Conservation (phyloP, 2,329 filamentous ascomycete genomes). For the Coniochaeta sp. region DNA sequence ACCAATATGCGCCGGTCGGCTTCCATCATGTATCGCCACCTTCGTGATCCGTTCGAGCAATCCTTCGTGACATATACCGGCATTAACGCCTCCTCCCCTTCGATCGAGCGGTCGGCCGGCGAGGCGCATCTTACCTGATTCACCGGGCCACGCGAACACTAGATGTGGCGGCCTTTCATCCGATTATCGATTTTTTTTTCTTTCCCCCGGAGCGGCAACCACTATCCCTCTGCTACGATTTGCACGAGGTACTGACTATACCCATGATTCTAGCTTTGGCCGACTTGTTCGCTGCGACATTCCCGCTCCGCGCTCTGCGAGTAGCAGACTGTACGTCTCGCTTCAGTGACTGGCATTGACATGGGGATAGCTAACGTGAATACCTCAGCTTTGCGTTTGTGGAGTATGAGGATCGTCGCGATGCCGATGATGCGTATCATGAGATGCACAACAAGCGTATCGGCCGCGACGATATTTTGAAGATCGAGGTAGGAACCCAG, state of each 20-base stretch:
- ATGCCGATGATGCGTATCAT: slow-evolving; percentile 97
- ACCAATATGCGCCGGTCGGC: slow-evolving; percentile 12
- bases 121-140: slow-evolving; percentile 21
- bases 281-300: slow-evolving; percentile 98
- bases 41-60: slow-evolving; percentile 21
- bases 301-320: slow-evolving; percentile 86
- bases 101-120: slow-evolving; percentile 40
- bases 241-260: slow-evolving; percentile 37
- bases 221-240: slow-evolving; percentile 17
- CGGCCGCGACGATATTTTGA: slow-evolving; percentile 87
- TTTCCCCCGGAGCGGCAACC: not conserved
- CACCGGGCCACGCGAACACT: slow-evolving; percentile 28
- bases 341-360: not conserved
- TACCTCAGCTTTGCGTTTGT: slow-evolving; percentile 83
- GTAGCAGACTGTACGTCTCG: slow-evolving; percentile 81
- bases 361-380: not conserved
- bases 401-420: slow-evolving; percentile 96
- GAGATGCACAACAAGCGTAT: slow-evolving; percentile 99
- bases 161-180: slow-evolving; percentile 17
- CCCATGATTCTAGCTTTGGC: slow-evolving; percentile 63
- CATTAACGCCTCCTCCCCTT: slow-evolving; percentile 14
- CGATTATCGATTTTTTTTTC: slow-evolving; percentile 14
- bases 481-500: slow-evolving; percentile 73
- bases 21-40: slow-evolving; percentile 17
- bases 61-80: slow-evolving; percentile 20